Base-by-base conservation (phyloP, 768 basidiomycete species). In the Leccinum sublutescens region DNA sequence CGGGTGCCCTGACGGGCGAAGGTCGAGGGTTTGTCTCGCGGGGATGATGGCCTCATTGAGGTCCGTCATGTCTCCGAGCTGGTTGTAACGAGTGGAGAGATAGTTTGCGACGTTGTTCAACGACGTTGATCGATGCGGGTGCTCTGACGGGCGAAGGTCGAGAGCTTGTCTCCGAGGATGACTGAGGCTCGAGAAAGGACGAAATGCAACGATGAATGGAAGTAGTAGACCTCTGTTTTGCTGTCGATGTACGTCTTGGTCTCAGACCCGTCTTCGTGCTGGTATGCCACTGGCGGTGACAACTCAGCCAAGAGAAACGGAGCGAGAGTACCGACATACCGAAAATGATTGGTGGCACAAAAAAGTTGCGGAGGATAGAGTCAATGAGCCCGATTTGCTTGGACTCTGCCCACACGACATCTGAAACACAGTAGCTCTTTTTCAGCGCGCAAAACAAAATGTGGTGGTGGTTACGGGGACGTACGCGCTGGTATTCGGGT, bases 331-430 rank as follows among this genome's bases (percentile, higher is more conserved):
- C 29, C 29, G 1, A 4, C 80, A 23, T 61, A 85, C 85, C 80
- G 61, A 93, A 92, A 11, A 93, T 86, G 25, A 93, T 79, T 0
- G 91, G 88, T 0, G 91, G 91, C 10, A 93, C 81, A 56, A 89
- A 91, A 60, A 85, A 91, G 66, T 91, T 91, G 47, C 87, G 84
- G 61, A 89, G 83, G 12, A 92, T 78, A 2, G 88, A 89, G 68
- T 91, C 91, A 45, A 93, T 84, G 27, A 93, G 78, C 1, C 83
- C 83, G 21, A 86, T 81, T 70, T 91, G 89, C 71, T 92, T 91
- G 3, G 76, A 64, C 60, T 89, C 87, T 0, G 87, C 78, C 91
- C 91, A 93, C 1, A 93, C 91, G 38, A 93, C 84, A 49, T 86
- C 89, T 89, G 53, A 11, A 6, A 14, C 1, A 29, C 21, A 2